Percentiles rank a stretch among this genome's conserved stretches.
Conservation (phyloP, 1,284 basidiomycete genomes). For the Leccinum cinnamomeum region DNA sequence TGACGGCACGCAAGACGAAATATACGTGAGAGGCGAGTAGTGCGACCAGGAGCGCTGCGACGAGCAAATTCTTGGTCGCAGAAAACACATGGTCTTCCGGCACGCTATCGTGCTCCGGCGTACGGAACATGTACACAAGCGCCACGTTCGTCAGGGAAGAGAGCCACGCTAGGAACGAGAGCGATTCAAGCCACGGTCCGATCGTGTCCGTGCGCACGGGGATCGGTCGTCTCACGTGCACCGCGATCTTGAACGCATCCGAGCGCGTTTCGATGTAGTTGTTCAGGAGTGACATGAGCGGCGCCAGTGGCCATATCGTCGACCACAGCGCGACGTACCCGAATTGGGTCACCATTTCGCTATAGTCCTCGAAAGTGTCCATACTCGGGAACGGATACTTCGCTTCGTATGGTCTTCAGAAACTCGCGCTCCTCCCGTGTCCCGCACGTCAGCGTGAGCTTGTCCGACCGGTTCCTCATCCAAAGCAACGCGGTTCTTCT, state of each 20-base stretch:
- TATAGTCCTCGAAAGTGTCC: constrained; percentile 49
- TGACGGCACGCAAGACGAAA: constrained; percentile 60
- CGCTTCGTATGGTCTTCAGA: constrained; percentile 72
- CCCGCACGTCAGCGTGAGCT: constrained; percentile 46
- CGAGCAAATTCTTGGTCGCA: constrained; percentile 54
- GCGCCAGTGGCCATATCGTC: too few species aligned
- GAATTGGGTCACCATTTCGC: too few species aligned
- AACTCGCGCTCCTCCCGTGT: constrained; percentile 68
- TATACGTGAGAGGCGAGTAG: constrained; percentile 82
- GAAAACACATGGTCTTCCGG: constrained; percentile 27
- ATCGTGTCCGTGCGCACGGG: constrained; percentile 88
- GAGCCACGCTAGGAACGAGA: constrained; percentile 88
- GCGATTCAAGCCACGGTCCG: constrained; percentile 90
- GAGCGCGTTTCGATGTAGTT: constrained; percentile 91
- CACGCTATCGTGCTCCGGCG: constrained; percentile 21
- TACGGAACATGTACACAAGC: constrained; percentile 81
- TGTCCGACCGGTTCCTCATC: constrained; percentile 55
- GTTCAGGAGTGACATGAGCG: constrained; percentile 75
- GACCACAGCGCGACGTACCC: too few species aligned
- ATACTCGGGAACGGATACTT: constrained; percentile 83
- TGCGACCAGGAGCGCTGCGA: constrained; percentile 72
- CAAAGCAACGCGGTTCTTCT: constrained; percentile 72
- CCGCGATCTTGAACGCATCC: constrained; percentile 94
- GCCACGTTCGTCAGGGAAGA: constrained; percentile 83
- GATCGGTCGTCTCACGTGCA: constrained; percentile 83